phyloP scores from a whole-genome alignment of 345 rosid species.

The Heritiera littoralis region DNA sequence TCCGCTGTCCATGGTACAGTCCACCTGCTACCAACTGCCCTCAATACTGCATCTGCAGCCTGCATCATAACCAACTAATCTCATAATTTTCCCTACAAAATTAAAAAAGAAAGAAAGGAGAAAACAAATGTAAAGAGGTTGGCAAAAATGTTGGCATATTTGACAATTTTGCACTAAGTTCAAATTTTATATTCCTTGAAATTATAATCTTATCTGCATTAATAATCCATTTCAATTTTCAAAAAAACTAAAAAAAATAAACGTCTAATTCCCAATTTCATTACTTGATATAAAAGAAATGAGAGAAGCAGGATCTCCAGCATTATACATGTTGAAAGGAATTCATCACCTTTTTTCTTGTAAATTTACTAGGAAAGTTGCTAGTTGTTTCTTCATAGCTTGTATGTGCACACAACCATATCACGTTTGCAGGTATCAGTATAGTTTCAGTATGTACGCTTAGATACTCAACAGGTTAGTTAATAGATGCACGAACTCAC shows the following conservation, averaged over 20 bases:
- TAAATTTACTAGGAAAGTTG: background rate
- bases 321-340: background rate
- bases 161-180: background rate
- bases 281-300: background rate
- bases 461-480: background rate
- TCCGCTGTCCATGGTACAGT: constrained; percentile 96
- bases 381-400: background rate
- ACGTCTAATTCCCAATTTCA: background rate
- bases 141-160: background rate
- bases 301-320: background rate
- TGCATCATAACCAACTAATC: constrained; percentile 36
- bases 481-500: background rate
- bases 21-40: constrained; percentile 82
- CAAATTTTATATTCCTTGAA: background rate
- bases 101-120: background rate
- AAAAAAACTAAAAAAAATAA: background rate
- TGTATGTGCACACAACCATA: background rate
- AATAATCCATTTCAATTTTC: background rate
- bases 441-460: background rate
- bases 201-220: background rate
- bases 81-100: background rate
- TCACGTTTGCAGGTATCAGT: background rate
- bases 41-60: constrained; percentile 69
- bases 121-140: background rate
- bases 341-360: background rate